These are phyloP conservation scores for Linnemannia schmuckeri DNA, from an alignment of 192 early-diverging fungal species.

Conservation along the genomic window DNA sequence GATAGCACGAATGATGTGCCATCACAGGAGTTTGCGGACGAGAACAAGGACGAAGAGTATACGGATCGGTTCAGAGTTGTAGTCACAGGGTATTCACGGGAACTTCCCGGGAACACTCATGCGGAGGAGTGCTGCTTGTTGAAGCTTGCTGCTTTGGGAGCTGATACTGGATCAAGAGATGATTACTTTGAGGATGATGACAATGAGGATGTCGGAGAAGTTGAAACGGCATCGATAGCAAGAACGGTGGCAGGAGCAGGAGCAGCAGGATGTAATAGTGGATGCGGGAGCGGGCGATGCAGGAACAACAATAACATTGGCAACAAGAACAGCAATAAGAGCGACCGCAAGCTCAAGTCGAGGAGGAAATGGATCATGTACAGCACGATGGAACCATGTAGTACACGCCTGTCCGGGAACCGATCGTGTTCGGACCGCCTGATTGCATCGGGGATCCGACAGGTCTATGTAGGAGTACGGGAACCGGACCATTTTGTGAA, in stretches of 20 bases:
- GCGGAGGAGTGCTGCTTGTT: conserved; percentile 91
- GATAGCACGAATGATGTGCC: background rate
- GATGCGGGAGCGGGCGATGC: background rate
- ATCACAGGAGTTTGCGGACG: conserved; percentile 5
- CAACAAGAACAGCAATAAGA: background rate
- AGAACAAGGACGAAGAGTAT: conserved; percentile 14
- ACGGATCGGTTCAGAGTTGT: conserved; percentile 67
- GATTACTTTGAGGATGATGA: background rate
- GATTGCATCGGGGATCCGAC: conserved; percentile 72
- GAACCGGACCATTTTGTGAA: conserved; percentile 92
- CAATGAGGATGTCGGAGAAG: background rate
- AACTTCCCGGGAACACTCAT: conserved; percentile 96
- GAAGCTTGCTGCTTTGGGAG: conserved; percentile 68
- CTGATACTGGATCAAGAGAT: conserved; percentile 1
- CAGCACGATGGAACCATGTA: conserved; percentile 99
- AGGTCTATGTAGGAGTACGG: conserved; percentile 88
- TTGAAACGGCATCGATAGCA: background rate
- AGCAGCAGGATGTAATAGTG: background rate
- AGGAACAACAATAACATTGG: background rate
- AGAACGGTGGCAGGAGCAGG: background rate
- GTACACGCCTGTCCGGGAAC: conserved; percentile 77
- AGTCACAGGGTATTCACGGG: conserved; percentile 90
- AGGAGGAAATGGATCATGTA: conserved; percentile 79
- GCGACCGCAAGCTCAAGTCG: conserved; percentile 13
- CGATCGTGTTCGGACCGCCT: conserved; percentile 82